Percentiles rank a stretch among this genome's conserved stretches.
Evolutionary conservation across 345 rosid genomes (phyloP).

Genomic region (Aethionema arabicum): DNA sequence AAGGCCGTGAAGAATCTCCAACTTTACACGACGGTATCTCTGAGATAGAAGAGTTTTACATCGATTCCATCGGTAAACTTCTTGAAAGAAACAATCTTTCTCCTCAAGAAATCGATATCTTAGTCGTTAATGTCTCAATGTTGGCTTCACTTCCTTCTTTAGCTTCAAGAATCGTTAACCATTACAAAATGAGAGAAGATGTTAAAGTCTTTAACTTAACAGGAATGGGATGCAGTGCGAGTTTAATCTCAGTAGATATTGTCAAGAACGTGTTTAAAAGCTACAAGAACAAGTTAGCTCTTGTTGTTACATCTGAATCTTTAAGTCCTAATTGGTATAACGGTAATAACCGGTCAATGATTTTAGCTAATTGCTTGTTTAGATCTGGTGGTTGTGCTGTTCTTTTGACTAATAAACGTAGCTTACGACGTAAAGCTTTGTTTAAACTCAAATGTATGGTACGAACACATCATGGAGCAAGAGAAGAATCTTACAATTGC

Average conservation of each 20-base stretch:
- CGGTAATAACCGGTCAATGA: slow-evolving; percentile 85
- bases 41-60: slow-evolving; percentile 89
- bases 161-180: slow-evolving; percentile 63
- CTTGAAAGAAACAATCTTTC: slow-evolving; percentile 61
- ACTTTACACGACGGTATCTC: slow-evolving; percentile 51
- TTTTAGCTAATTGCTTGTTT: slow-evolving; percentile 77
- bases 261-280: slow-evolving; percentile 61
- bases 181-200: slow-evolving; percentile 73
- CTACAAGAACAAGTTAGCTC: slow-evolving; percentile 50
- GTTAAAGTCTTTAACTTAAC: slow-evolving; percentile 65
- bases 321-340: slow-evolving; percentile 82
- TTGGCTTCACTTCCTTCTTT: slow-evolving; percentile 59
- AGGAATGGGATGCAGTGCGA: slow-evolving; percentile 96
- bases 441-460: slow-evolving; percentile 70
- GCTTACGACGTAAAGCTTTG: slow-evolving; percentile 51
- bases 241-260: slow-evolving; percentile 67
- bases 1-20: slow-evolving; percentile 61
- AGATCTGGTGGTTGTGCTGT: slow-evolving; percentile 81
- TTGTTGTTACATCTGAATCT: slow-evolving; percentile 73
- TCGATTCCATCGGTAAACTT: slow-evolving; percentile 58
- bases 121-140: slow-evolving; percentile 86
- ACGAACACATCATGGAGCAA: slow-evolving; percentile 82
- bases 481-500: slow-evolving; percentile 68
- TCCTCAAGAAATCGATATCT: slow-evolving; percentile 63
- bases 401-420: slow-evolving; percentile 65